Evolutionary conservation across 352 stramenopile species (phyloP), one percentile per base, ranked within the genome.

Genomic region (Phytopythium mirpurense): DNA sequence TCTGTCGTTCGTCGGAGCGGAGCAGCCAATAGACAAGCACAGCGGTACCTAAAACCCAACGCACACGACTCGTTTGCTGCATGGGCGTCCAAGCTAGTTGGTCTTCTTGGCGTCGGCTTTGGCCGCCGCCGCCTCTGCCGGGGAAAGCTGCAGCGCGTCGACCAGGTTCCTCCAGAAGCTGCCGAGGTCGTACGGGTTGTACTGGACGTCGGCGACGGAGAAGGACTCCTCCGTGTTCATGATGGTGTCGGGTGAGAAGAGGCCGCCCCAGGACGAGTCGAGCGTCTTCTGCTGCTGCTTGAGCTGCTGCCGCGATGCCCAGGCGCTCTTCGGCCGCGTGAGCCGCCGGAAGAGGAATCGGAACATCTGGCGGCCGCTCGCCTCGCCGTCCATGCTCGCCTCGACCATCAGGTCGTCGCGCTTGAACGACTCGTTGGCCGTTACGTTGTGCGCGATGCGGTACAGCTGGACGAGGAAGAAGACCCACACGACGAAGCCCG

Each of bases 361-460:
- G 32, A 80, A 68, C 73, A 80, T 78, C 8, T 61, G 56, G 10
- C 60, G 58, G 9, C 67, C 55, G 23, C 70, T 68, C 24, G 67
- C 66, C 56, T 80, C 57, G 23, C 65, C 54, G 52, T 87, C 75
- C 12, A 82, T 56, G 34, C 75, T 62, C 4, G 75, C 78, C 59
- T 78, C 57, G n/a, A 83, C 70, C 34, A 63, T 72, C n/a, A 91
- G 60, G 19, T 80, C 73, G 60, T 90, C 77, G 34, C 83, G 83
- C 62, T 93, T 93, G 48, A 93, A 93, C 12, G 80, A 77, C 58
- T 93, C 83, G 53, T 87, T 90, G 5, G 83, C 81, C 5, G 83
- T 91, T 47, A 72, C 71, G 34, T 93, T 93, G 50, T 72, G 72
- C 10, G 66, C 57, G 52, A 93, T 86, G 31, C 83, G 83, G 41